Evolutionary conservation across 352 stramenopile genomes (phyloP).

Genomic region (Pythium brachiatum): DNA sequence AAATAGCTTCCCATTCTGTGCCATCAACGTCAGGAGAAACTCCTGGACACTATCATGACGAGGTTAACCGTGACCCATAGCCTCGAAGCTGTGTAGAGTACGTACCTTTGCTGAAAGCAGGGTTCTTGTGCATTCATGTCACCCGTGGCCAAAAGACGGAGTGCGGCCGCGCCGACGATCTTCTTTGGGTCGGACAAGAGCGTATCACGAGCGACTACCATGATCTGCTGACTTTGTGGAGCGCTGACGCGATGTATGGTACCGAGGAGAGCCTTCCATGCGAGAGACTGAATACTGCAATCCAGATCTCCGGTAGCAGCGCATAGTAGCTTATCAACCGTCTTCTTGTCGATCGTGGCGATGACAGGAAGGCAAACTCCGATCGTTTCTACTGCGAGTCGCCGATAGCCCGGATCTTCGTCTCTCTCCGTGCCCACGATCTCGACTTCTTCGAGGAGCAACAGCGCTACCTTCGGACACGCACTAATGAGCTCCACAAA

Average conservation of each 20-base stretch:
- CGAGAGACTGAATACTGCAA: background rate
- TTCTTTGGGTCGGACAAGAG: conserved; percentile 7
- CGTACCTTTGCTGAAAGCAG: background rate
- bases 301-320: conserved; percentile 7
- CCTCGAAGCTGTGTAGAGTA: background rate
- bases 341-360: background rate
- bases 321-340: conserved; percentile 13
- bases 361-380: background rate
- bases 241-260: background rate
- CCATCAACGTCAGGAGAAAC: conserved; percentile 6
- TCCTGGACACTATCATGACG: conserved; percentile 2
- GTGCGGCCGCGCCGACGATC: conserved; percentile 10
- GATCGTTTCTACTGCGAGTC: conserved; percentile 10
- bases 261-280: conserved; percentile 13
- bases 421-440: background rate
- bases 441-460: conserved; percentile 18
- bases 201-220: conserved; percentile 2
- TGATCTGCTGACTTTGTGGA: background rate
- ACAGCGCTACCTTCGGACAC: conserved; percentile 2
- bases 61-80: background rate
- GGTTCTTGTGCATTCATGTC: background rate
- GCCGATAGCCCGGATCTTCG: conserved; percentile 4
- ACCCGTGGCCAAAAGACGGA: conserved; percentile 4
- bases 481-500: background rate
- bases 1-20: conserved; percentile 2